Evolutionary conservation across 352 stramenopile genomes (phyloP).

Genomic region (Aphanomyces cochlioides): DNA sequence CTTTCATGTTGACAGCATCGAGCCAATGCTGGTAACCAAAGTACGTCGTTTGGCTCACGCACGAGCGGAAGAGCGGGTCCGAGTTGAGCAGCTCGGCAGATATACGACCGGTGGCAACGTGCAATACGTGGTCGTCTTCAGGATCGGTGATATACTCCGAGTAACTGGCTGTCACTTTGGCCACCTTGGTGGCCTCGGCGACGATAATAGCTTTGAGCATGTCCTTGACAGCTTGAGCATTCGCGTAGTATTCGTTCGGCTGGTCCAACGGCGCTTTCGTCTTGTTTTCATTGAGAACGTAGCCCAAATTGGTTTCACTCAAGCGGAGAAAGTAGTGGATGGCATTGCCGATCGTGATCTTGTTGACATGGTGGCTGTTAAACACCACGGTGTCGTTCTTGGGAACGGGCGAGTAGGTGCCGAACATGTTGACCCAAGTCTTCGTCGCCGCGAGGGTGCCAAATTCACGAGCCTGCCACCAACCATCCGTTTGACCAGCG

Average conservation of each 20-base stretch:
- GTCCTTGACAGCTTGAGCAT: not conserved
- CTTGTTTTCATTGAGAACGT: not conserved
- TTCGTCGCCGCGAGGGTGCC: constrained; percentile 16
- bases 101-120: not conserved
- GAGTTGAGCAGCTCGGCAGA: not conserved
- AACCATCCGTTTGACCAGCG: constrained; percentile 4
- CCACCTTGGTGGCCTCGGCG: not conserved
- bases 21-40: constrained; percentile 29
- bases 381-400: not conserved
- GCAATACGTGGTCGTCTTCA: not conserved
- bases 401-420: not conserved
- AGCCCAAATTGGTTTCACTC: constrained; percentile 5
- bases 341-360: constrained; percentile 10
- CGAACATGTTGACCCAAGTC: constrained; percentile 26
- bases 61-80: not conserved
- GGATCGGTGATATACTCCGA: constrained; percentile 11
- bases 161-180: constrained; percentile 1
- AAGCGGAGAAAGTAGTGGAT: constrained; percentile 27
- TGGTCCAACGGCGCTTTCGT: not conserved
- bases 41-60: constrained; percentile 3
- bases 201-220: constrained; percentile 9
- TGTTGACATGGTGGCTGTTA: not conserved
- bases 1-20: constrained; percentile 28
- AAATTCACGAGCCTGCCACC: constrained; percentile 21
- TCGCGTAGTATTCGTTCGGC: not conserved